Evolutionary conservation across 305 asterid genomes (phyloP).

Genomic region (Solanum hybrid): DNA sequence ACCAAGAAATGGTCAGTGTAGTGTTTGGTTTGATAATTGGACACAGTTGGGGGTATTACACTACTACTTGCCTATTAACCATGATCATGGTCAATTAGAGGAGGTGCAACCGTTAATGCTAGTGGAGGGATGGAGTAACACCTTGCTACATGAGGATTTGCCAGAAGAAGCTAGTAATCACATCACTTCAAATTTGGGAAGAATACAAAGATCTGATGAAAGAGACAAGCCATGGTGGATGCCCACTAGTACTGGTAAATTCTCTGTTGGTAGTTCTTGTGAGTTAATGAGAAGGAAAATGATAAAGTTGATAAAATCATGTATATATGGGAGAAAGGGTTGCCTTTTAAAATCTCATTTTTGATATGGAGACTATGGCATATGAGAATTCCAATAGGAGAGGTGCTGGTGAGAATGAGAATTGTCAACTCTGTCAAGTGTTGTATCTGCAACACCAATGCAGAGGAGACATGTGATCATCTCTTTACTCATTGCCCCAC

Average conservation of each 20-base stretch:
- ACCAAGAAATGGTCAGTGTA: background rate
- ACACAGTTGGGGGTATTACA: background rate
- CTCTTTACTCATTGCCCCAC: background rate
- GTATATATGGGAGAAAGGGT: background rate
- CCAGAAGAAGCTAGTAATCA: background rate
- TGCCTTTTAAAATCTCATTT: background rate
- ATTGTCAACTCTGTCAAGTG: background rate
- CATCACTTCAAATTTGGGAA: background rate
- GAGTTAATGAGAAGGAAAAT: background rate
- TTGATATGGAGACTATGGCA: background rate
- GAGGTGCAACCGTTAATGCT: background rate
- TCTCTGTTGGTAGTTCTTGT: background rate
- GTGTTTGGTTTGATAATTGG: background rate
- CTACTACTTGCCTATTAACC: background rate
- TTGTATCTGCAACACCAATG: background rate
- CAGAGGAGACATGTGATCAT: background rate
- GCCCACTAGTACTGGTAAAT: background rate
- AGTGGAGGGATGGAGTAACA: background rate
- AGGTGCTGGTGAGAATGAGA: background rate
- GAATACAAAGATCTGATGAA: background rate
- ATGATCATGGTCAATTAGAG: background rate
- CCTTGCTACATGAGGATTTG: background rate
- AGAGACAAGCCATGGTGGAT: background rate
- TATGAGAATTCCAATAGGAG: background rate
- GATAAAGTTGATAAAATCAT: background rate